Percentiles rank a stretch among this genome's conserved stretches.
Evolutionary conservation across 2,329 filamentous ascomycete species (phyloP).

Genomic region (Endocalyx cinctus): DNA sequence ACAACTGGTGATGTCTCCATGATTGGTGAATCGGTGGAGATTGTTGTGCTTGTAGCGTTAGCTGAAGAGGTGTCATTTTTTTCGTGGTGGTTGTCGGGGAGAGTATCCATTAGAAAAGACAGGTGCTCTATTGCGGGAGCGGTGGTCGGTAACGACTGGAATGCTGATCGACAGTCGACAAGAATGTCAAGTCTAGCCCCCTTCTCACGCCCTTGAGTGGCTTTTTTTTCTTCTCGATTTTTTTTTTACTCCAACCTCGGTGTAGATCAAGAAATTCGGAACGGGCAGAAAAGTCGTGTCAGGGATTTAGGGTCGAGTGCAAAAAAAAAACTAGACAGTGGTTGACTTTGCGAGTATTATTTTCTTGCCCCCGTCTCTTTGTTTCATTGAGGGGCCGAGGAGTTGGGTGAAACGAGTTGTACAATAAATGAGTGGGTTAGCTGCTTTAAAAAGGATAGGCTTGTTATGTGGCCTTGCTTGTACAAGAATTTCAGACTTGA

Average conservation of each 20-base stretch:
- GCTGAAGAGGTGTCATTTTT: conserved; percentile 12
- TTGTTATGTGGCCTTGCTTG: too few relatives aligned
- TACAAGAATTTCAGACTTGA: too few relatives aligned
- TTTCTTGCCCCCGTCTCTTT: conserved; percentile 14
- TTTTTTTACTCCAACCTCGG: neutral
- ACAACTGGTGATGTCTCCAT: conserved; percentile 17
- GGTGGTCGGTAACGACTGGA: conserved; percentile 22
- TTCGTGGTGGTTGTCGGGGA: conserved; percentile 16
- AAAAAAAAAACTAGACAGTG: too few relatives aligned
- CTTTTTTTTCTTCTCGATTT: neutral
- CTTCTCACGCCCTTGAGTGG: conserved; percentile 4
- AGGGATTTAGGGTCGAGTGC: too few relatives aligned
- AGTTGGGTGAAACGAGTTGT: conserved; percentile 13
- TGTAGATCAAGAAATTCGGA: too few relatives aligned
- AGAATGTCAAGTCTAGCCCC: conserved; percentile 19
- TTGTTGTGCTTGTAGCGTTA: conserved; percentile 8
- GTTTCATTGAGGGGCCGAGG: conserved; percentile 19
- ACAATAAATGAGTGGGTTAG: conserved; percentile 9
- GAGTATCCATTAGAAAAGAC: conserved; percentile 23
- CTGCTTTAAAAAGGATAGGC: conserved; percentile 6
- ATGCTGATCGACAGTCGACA: conserved; percentile 21
- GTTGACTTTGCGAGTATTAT: too few relatives aligned
- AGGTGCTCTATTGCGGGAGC: conserved; percentile 11
- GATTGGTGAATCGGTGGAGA: conserved; percentile 13
- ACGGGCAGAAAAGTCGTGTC: too few relatives aligned